A percentile compares a stretch with the other conserved stretches of the same genome.
Evolutionary conservation across 2,329 filamentous ascomycete species (phyloP).

Genomic region (Byssoonygena ceratinophila): DNA sequence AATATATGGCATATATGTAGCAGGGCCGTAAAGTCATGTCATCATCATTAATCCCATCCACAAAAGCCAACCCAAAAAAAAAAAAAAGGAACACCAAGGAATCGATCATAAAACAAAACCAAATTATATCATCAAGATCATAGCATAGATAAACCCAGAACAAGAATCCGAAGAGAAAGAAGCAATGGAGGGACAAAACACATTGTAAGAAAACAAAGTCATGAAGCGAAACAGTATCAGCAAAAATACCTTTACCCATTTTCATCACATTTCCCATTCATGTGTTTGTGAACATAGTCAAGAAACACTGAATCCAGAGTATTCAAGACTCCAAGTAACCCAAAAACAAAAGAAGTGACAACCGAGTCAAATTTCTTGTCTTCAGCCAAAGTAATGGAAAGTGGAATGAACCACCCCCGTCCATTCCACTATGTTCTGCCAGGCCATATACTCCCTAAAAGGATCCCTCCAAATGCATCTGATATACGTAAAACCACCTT

Average conservation of each 20-base stretch:
- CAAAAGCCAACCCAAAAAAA: constrained; percentile 1
- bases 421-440: not conserved
- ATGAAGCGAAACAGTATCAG: not conserved
- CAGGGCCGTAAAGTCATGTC: constrained; percentile 6
- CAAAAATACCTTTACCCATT: not conserved
- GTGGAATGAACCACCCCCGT: not conserved
- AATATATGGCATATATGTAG: not conserved
- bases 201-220: not conserved
- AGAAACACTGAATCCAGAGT: not conserved
- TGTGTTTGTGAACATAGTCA: not conserved
- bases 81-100: not conserved
- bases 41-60: not conserved
- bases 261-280: not conserved
- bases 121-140: not conserved
- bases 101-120: not conserved
- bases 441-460: not conserved
- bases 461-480: not conserved
- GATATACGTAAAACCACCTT: not conserved
- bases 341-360: not conserved
- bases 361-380: not conserved
- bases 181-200: constrained; percentile 9
- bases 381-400: not conserved
- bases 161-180: not conserved
- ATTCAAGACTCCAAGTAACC: not conserved
- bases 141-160: not conserved